phyloP scores from a whole-genome alignment of 495 filamentous ascomycete species.

The Trichoderma asperelloides region DNA sequence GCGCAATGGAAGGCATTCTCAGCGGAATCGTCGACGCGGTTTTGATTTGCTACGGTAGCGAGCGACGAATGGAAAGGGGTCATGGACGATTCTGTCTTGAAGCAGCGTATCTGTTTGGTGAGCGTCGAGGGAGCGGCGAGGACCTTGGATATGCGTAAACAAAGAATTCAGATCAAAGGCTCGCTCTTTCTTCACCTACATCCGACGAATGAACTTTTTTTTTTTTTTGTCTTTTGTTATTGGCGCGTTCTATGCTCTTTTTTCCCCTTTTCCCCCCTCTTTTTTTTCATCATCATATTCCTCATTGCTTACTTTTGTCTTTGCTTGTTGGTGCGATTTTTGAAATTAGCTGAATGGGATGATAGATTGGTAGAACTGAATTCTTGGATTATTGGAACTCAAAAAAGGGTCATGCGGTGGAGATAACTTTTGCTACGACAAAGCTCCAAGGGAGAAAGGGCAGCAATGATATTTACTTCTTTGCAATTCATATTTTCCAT shows the following conservation, averaged over 20 bases:
- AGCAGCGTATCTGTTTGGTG: slow-evolving; percentile 73
- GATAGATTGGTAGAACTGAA: slow-evolving; percentile 4
- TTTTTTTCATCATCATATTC: too few species aligned
- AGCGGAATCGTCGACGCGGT: slow-evolving; percentile 87
- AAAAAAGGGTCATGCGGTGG: slow-evolving; percentile 1
- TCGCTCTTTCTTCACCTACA: not conserved
- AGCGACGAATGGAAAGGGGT: slow-evolving; percentile 56
- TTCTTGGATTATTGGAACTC: not conserved
- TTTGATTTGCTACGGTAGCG: slow-evolving; percentile 88
- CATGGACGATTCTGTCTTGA: slow-evolving; percentile 79
- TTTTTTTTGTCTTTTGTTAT: not conserved
- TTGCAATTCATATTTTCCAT: not conserved
- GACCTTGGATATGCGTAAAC: slow-evolving; percentile 2
- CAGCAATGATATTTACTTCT: not conserved
- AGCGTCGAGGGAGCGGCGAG: slow-evolving; percentile 24
- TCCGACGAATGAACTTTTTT: not conserved
- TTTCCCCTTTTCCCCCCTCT: too few species aligned
- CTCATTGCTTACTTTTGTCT: not conserved
- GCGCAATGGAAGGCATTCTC: slow-evolving; percentile 90
- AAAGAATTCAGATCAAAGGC: not conserved
- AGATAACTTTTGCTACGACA: not conserved
- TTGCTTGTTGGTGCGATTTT: not conserved
- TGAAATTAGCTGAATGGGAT: not conserved
- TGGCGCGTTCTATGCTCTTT: too few species aligned
- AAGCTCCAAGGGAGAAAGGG: not conserved